These are phyloP conservation scores for Ceratobasidium papillatum DNA, from an alignment of 1,284 basidiomycete genomes.

Conservation along the genomic window DNA sequence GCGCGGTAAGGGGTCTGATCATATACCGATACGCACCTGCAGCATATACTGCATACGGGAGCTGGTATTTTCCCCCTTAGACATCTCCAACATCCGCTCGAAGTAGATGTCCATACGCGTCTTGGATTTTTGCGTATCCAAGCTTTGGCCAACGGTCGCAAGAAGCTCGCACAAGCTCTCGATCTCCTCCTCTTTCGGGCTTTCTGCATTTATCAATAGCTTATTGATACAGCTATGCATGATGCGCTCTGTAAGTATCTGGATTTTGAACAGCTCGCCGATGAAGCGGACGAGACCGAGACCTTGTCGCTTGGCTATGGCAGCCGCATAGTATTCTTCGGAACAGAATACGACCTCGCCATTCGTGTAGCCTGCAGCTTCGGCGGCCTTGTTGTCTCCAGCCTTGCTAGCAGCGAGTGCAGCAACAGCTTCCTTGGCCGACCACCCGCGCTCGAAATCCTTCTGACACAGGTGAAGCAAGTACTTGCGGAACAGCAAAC, in stretches of 20 bases:
- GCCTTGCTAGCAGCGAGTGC: constrained; percentile 9
- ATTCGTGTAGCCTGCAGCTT: constrained; percentile 45
- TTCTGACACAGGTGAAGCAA: constrained; percentile 67
- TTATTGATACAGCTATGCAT: constrained; percentile 65
- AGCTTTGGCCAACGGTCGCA: constrained; percentile 61
- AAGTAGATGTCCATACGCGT: constrained; percentile 62
- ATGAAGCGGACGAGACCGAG: constrained; percentile 59
- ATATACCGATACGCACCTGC: constrained; percentile 51
- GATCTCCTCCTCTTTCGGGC: constrained; percentile 67
- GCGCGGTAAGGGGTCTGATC: not conserved
- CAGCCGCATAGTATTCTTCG: constrained; percentile 67
- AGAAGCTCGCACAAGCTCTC: constrained; percentile 66
- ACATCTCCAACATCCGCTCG: constrained; percentile 57
- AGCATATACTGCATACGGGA: constrained; percentile 67
- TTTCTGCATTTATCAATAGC: constrained; percentile 60
- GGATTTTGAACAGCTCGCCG: constrained; percentile 67
- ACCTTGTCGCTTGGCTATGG: constrained; percentile 61
- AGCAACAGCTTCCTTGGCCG: constrained; percentile 59
- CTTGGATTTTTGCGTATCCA: constrained; percentile 57
- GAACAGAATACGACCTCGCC: constrained; percentile 57
- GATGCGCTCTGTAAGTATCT: constrained; percentile 64
- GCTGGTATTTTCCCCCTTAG: constrained; percentile 53
- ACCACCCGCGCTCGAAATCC: constrained; percentile 68
- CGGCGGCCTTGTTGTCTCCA: constrained; percentile 51
- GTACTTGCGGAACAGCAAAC: constrained; percentile 67